Evolutionary conservation across 2,329 filamentous ascomycete genomes (phyloP).

Genomic region (Dactylella cylindrospora): DNA sequence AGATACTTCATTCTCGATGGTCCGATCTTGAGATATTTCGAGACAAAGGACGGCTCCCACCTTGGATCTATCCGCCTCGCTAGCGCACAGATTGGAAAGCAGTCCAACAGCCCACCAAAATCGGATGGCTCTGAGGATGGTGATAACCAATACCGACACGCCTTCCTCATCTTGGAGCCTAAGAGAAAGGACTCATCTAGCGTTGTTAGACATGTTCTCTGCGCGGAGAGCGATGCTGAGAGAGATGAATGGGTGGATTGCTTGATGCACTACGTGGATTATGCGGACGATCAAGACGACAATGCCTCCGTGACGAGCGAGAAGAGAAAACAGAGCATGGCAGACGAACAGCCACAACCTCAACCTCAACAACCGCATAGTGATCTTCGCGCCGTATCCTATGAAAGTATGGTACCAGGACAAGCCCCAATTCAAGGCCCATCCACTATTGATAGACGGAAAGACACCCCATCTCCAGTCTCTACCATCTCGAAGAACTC

Average conservation of each 20-base stretch:
- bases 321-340: conserved; percentile 53
- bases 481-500: conserved; percentile 41
- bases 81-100: conserved; percentile 90
- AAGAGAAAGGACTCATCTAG: conserved; percentile 92
- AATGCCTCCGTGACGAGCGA: conserved; percentile 37
- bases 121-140: conserved; percentile 69
- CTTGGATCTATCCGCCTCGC: conserved; percentile 90
- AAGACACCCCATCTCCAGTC: conserved; percentile 43
- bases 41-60: conserved; percentile 84
- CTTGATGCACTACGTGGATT: conserved; percentile 84
- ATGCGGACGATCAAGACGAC: conserved; percentile 64
- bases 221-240: conserved; percentile 90
- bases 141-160: conserved; percentile 94
- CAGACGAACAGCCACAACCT: conserved; percentile 52
- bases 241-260: conserved; percentile 92
- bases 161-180: conserved; percentile 89
- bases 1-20: conserved; percentile 68
- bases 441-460: conserved; percentile 42
- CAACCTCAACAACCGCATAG: conserved; percentile 37
- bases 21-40: conserved; percentile 81
- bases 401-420: conserved; percentile 52
- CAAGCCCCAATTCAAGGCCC: conserved; percentile 49
- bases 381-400: conserved; percentile 51
- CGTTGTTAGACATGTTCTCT: conserved; percentile 88
- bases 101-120: conserved; percentile 57